Conservation (phyloP, 1,284 basidiomycete genomes). For the Puccinia coronata region DNA sequence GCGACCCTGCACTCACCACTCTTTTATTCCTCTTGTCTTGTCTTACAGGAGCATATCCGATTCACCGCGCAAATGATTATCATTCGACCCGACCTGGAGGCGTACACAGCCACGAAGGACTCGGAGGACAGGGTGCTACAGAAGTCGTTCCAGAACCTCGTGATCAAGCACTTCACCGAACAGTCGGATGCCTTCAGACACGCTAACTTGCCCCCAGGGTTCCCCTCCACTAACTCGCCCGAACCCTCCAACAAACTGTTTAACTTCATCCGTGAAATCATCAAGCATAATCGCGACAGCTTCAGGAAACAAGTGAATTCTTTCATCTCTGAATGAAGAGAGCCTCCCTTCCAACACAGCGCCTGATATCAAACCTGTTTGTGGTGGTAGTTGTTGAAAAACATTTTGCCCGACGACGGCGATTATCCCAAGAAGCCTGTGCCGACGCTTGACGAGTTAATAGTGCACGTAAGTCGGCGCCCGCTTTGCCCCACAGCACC, state of each 20-base stretch:
- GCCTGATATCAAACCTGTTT: neutral
- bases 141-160: slow-evolving; percentile 27
- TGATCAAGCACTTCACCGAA: slow-evolving; percentile 29
- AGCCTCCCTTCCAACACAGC: neutral
- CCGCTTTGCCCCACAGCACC: no score
- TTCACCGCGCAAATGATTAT: slow-evolving; percentile 29
- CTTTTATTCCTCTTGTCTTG: neutral
- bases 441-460: slow-evolving; percentile 11
- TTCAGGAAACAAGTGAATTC: slow-evolving; percentile 20
- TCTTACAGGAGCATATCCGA: slow-evolving; percentile 21
- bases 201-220: slow-evolving; percentile 15
- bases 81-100: slow-evolving; percentile 23
- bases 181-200: slow-evolving; percentile 18
- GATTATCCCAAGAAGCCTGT: slow-evolving; percentile 25
- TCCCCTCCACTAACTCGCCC: slow-evolving; percentile 15
- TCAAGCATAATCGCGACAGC: slow-evolving; percentile 29
- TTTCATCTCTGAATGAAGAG: neutral
- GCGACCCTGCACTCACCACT: no score
- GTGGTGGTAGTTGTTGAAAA: slow-evolving; percentile 4
- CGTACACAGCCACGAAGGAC: slow-evolving; percentile 15
- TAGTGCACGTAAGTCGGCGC: neutral
- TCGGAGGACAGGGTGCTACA: slow-evolving; percentile 17
- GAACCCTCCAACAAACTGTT: slow-evolving; percentile 26
- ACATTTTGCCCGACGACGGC: slow-evolving; percentile 22
- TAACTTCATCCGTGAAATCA: slow-evolving; percentile 33